Percentiles rank a stretch among this genome's conserved stretches.
Evolutionary conservation across 2,329 filamentous ascomycete species (phyloP).

Genomic region (Exophiala bonariae): DNA sequence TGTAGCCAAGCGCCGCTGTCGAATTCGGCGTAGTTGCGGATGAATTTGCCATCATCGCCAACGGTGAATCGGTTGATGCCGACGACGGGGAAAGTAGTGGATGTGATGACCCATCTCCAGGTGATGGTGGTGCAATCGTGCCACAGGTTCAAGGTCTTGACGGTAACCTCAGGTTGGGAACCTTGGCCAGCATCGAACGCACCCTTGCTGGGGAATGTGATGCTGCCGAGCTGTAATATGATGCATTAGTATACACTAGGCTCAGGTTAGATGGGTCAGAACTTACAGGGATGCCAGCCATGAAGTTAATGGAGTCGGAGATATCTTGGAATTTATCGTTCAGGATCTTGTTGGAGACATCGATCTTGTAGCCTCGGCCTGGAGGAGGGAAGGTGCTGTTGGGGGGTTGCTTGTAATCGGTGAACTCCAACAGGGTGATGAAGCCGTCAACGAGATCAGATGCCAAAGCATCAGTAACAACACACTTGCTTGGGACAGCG

Average conservation of each 20-base stretch:
- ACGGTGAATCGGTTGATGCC: constrained; percentile 28
- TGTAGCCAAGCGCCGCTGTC: constrained; percentile 28
- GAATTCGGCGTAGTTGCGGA: constrained; percentile 28
- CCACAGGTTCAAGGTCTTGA: constrained; percentile 22
- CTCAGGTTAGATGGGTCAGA: too few species aligned
- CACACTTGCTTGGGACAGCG: constrained; percentile 6
- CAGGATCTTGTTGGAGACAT: constrained; percentile 21
- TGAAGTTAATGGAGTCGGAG: constrained; percentile 30
- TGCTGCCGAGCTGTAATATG: constrained; percentile 21
- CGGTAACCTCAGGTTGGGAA: constrained; percentile 14
- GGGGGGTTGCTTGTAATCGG: constrained; percentile 15
- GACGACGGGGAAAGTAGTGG: constrained; percentile 18
- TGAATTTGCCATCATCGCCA: constrained; percentile 20
- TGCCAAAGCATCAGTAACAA: constrained; percentile 22
- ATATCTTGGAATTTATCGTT: constrained; percentile 24
- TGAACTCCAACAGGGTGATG: constrained; percentile 23
- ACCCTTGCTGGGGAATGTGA: constrained; percentile 24
- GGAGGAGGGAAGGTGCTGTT: constrained; percentile 5
- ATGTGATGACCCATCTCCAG: constrained; percentile 24
- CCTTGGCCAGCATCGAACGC: constrained; percentile 25
- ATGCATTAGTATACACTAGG: background rate
- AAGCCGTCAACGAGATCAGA: constrained; percentile 22
- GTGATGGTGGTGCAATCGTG: constrained; percentile 27
- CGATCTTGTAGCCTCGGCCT: constrained; percentile 21
- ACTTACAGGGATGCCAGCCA: constrained; percentile 30